These are phyloP conservation scores for Boletellus ananas DNA, from an alignment of 768 basidiomycete species.

Conservation along the genomic window DNA sequence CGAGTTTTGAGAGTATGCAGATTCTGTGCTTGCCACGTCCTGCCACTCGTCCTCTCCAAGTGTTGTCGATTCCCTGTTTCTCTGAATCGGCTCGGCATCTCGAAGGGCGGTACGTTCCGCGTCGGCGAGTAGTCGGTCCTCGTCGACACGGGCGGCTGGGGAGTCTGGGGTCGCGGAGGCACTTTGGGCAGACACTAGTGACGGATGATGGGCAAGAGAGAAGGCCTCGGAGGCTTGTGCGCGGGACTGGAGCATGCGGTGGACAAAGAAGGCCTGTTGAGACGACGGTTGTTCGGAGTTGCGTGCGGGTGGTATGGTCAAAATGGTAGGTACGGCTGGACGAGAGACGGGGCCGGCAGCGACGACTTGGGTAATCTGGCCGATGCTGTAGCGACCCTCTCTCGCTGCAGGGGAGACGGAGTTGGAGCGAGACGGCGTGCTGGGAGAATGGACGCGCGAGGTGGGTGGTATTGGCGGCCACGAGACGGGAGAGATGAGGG, in stretches of 20 bases:
- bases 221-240: constrained; percentile 13
- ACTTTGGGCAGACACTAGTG: constrained; percentile 1
- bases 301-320: constrained; percentile 7
- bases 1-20: constrained; percentile 26
- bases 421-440: constrained; percentile 1
- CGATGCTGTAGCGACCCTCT: constrained; percentile 1
- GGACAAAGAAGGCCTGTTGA: constrained; percentile 12
- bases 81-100: constrained; percentile 8
- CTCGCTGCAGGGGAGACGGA: neutral
- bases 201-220: neutral
- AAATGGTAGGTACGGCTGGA: neutral
- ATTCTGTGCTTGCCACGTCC: constrained; percentile 4
- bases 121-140: constrained; percentile 14
- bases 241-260: constrained; percentile 21
- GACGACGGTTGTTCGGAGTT: neutral
- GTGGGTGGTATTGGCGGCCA: constrained; percentile 6
- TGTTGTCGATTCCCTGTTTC: neutral
- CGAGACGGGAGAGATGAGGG: constrained; percentile 17
- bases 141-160: neutral
- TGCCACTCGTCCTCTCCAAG: neutral
- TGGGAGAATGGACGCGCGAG: constrained; percentile 1
- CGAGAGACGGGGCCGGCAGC: neutral
- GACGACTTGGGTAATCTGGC: constrained; percentile 1
- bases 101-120: constrained; percentile 13
- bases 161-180: constrained; percentile 10